Evolutionary conservation across 495 filamentous ascomycete species (phyloP), one percentile per base, ranked within the genome.

Genomic region (Pseudoneurospora amorphoporcata): DNA sequence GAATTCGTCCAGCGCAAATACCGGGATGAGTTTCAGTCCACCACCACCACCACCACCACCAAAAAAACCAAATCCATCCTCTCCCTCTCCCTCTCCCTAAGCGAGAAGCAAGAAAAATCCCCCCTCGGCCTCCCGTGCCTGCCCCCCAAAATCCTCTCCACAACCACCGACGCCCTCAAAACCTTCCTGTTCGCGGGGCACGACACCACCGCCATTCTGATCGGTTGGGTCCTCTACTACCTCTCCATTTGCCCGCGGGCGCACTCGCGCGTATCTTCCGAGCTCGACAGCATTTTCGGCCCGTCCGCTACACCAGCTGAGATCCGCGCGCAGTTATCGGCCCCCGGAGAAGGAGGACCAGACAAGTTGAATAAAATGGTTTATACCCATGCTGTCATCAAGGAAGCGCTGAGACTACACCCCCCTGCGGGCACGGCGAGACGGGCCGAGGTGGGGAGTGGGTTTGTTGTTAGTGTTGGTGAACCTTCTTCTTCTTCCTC

Each of bases 361-460:
- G 84, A 90, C 8, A 53, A 83, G 3, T 41, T 88, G 45, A 80
- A 83, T 39, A 68, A 81, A 2, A 78, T 86, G 73, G 69, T 79
- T 0, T 88, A 85, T 75, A 83, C 80, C 8, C 73, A 77, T 0
- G 86, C 87, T 17, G 83, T 87, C 0, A 84, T 89, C 70, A 88
- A 88, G 75, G 87, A 89, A 41, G 79, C 82, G 0, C 76, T 88
- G 14, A 79, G 87, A 0, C 73, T 88, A 1, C 84, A 80, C 41
- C 83, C 85, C 0, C 80, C 84, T 0, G 82, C 83, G 0, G 82
- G 75, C 8, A 79, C 79, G 16, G 82, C 82, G 0, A 82, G 86
- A 0, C 75, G 72, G 47, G 69, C 79, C 0, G 42, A 77, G 8
- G 79, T 79, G 0, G 83, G 82, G 0, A 72, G 76, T 12, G 76